Evolutionary conservation across 805 yeast genomes (phyloP), one percentile per base, ranked within the genome.

Genomic region (Clavispora carvajalis): DNA sequence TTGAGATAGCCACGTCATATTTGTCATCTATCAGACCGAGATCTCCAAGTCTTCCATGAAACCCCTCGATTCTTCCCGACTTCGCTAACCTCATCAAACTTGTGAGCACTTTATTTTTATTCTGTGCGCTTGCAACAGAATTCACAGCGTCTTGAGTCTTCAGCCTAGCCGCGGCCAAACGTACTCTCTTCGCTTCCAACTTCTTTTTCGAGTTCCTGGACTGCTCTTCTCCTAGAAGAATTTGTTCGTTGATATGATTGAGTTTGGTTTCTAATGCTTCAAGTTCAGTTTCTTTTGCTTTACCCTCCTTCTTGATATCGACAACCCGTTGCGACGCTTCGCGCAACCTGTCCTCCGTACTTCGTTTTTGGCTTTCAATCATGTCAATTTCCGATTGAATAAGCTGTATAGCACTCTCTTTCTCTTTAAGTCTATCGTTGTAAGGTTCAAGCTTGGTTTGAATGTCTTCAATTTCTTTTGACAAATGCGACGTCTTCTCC

Each of bases 1-100:
- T 93, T 0, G 98, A 89, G 7, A 93, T 79, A 0, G 99, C 99
- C 38, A 89, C 77, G 62, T 95, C 98, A 58, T 85, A 93, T 53
- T 77, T 75, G 48, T 84, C 86, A 57, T 88, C 96, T 47, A 93
- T 93, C 2, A 76, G 73, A n/a, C 96, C 99, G 34, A 93, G 66
- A 51, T 88, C 95, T 13, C 99, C 99, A 12, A 93, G 65, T 46
- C 96, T 71, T 0, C 98, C 99, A 57, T 86, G 73, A 51, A 91
- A 86, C 0, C 98, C 99, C 6, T 67, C 66, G 18, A 95, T 76
- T 52, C 95, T 73, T 5, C 97, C 97, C 3, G 93, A 74, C 40
- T 80, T 79, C 42, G 82, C 82, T 28, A 93, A 63, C 46, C 83
- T 76, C 43, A 71, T 66, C 41, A 93, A 70, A 12, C 89, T 84